Evolutionary conservation across 2,329 filamentous ascomycete species (phyloP).

Genomic region (Diaporthe batatas): DNA sequence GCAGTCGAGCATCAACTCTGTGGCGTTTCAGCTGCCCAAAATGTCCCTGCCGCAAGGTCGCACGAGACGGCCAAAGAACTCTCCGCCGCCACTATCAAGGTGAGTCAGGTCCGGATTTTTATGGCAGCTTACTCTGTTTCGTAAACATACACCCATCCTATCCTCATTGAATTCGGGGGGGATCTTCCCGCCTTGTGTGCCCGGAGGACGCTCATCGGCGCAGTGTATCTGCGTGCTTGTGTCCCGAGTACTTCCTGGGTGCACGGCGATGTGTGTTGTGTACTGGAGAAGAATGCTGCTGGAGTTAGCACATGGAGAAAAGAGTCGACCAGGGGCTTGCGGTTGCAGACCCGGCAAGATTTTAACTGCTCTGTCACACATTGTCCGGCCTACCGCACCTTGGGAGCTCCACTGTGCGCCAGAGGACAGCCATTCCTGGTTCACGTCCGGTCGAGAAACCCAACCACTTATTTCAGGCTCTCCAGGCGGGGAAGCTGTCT

Average conservation of each 20-base stretch:
- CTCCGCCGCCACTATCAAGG: constrained; percentile 35
- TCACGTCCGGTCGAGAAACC: constrained; percentile 18
- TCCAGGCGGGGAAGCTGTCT: constrained; percentile 31
- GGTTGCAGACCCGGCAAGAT: constrained; percentile 18
- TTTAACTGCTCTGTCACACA: constrained; percentile 3
- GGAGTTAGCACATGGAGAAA: constrained; percentile 9
- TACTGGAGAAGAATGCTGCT: constrained; percentile 5
- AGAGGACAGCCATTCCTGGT: constrained; percentile 22
- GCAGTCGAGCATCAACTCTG: constrained; percentile 26
- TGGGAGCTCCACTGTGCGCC: constrained; percentile 16
- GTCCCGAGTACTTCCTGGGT: not conserved
- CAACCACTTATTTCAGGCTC: constrained; percentile 22
- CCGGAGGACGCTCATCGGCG: not conserved
- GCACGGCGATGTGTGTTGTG: constrained; percentile 8
- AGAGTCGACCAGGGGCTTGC: constrained; percentile 8
- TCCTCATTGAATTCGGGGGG: not conserved
- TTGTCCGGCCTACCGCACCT: constrained; percentile 4
- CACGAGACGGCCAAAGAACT: constrained; percentile 38
- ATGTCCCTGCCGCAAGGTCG: constrained; percentile 32
- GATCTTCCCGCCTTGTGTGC: not conserved
- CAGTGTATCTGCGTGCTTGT: constrained; percentile 19
- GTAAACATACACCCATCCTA: not conserved
- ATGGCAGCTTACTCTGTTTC: not conserved
- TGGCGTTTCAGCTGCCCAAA: constrained; percentile 29
- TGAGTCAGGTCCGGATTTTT: constrained; percentile 29